Evolutionary conservation across 345 rosid genomes (phyloP).

Genomic region (Turritis glabra): DNA sequence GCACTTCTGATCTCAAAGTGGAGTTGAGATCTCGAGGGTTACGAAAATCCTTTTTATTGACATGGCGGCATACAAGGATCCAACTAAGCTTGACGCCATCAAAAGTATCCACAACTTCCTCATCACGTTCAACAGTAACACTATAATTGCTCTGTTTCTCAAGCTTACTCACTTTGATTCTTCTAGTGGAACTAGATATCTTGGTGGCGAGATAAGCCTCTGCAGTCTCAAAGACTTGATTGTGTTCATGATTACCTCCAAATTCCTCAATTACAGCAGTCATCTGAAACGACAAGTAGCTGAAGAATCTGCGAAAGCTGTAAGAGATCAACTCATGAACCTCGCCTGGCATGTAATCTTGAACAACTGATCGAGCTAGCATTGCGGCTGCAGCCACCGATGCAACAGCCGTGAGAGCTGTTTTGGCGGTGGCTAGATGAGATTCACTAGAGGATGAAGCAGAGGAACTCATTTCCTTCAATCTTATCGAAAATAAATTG

Average conservation of each 20-base stretch:
- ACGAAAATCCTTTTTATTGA: slow-evolving; percentile 29
- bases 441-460: slow-evolving; percentile 20
- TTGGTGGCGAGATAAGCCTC: slow-evolving; percentile 45
- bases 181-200: slow-evolving; percentile 37
- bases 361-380: slow-evolving; percentile 50
- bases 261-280: slow-evolving; percentile 30
- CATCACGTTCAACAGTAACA: slow-evolving; percentile 51
- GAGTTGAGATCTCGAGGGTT: slow-evolving; percentile 35
- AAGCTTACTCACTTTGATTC: slow-evolving; percentile 53
- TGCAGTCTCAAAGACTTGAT: slow-evolving; percentile 53
- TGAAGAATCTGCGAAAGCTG: neutral
- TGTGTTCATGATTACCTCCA: slow-evolving; percentile 32
- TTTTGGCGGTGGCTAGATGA: slow-evolving; percentile 46
- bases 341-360: slow-evolving; percentile 40
- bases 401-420: slow-evolving; percentile 50
- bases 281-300: slow-evolving; percentile 29
- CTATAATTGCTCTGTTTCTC: slow-evolving; percentile 52
- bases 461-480: slow-evolving; percentile 26
- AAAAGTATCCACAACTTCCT: slow-evolving; percentile 51
- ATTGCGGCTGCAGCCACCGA: slow-evolving; percentile 58
- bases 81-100: slow-evolving; percentile 54
- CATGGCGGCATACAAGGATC: slow-evolving; percentile 46
- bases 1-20: slow-evolving; percentile 40
- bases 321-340: slow-evolving; percentile 15
- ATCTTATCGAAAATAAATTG: neutral